Percentiles rank a stretch among this genome's conserved stretches.
These are phyloP conservation scores for Caloboletus firmus DNA, from an alignment of 1,284 basidiomycete species.

Conservation along the genomic window DNA sequence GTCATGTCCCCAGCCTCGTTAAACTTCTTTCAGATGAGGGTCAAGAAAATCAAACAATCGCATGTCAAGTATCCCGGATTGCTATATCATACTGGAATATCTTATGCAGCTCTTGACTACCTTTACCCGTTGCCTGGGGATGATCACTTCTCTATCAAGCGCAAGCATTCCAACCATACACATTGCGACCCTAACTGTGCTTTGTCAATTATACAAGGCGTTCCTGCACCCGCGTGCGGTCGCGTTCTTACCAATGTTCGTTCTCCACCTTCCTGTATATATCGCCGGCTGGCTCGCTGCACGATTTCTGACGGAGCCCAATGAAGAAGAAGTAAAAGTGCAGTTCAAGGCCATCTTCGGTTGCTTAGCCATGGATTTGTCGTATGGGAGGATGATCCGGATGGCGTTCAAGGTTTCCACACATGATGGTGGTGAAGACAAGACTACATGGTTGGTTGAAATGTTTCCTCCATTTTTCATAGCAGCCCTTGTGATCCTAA, in stretches of 20 bases:
- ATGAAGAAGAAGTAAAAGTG: constrained; percentile 44
- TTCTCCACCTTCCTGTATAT: constrained; percentile 39
- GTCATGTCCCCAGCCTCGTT: not conserved
- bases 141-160: not conserved
- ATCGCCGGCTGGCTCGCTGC: constrained; percentile 34
- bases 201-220: constrained; percentile 6
- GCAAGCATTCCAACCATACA: not conserved
- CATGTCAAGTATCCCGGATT: constrained; percentile 40
- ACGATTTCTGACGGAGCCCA: constrained; percentile 32
- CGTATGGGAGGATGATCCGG: constrained; percentile 19
- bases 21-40: constrained; percentile 3
- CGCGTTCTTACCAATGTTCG: constrained; percentile 13
- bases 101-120: constrained; percentile 15
- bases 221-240: constrained; percentile 10
- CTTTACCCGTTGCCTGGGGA: constrained; percentile 7
- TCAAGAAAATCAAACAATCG: constrained; percentile 35
- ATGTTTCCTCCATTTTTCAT: not conserved
- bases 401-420: not conserved
- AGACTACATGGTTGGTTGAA: not conserved
- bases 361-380: constrained; percentile 39
- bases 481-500: not conserved
- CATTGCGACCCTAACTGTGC: not conserved
- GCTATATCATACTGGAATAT: constrained; percentile 46
- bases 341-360: constrained; percentile 46
- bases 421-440: not conserved